These are phyloP conservation scores for Nidula niveotomentosa DNA, from an alignment of 1,284 basidiomycete genomes.

Conservation along the genomic window DNA sequence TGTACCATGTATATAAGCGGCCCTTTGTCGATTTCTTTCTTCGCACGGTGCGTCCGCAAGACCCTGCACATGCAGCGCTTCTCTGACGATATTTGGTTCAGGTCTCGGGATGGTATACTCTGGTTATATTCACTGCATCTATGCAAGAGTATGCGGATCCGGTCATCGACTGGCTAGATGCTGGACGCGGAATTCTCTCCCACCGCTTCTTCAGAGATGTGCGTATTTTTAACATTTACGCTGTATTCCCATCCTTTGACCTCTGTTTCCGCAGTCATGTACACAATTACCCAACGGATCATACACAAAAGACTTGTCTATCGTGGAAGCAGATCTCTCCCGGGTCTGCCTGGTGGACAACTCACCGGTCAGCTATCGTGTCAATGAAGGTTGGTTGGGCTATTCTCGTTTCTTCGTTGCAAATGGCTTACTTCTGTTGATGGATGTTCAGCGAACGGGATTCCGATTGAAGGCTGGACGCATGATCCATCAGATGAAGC, in stretches of 20 bases:
- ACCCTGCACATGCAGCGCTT: slow-evolving; percentile 2
- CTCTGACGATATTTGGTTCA: slow-evolving; percentile 30
- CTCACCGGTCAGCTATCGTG: slow-evolving; percentile 90
- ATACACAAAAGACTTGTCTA: slow-evolving; percentile 91
- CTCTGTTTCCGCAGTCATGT: slow-evolving; percentile 66
- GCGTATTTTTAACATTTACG: slow-evolving; percentile 21
- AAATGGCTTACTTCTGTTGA: slow-evolving; percentile 1
- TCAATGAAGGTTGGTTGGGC: slow-evolving; percentile 80
- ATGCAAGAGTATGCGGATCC: slow-evolving; percentile 99
- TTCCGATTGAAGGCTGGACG: slow-evolving; percentile 99
- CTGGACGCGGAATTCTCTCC: slow-evolving; percentile 86
- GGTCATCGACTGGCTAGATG: slow-evolving; percentile 99
- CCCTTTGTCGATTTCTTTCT: slow-evolving; percentile 97
- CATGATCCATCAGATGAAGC: slow-evolving; percentile 97
- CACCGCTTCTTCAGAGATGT: slow-evolving; percentile 93
- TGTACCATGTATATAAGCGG: slow-evolving; percentile 99
- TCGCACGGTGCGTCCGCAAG: slow-evolving; percentile 69
- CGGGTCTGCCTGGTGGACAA: slow-evolving; percentile 96
- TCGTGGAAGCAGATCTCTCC: slow-evolving; percentile 88
- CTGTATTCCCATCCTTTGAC: slow-evolving; percentile 4
- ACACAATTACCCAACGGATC: slow-evolving; percentile 89
- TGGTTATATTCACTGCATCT: slow-evolving; percentile 98
- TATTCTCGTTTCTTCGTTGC: slow-evolving; percentile 3
- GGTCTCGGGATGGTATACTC: slow-evolving; percentile 98
- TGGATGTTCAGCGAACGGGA: slow-evolving; percentile 78